These are phyloP conservation scores for Thuidium tamariscinum DNA, from an alignment of 225 moss, liverwort and hornwort species.

Conservation along the genomic window DNA sequence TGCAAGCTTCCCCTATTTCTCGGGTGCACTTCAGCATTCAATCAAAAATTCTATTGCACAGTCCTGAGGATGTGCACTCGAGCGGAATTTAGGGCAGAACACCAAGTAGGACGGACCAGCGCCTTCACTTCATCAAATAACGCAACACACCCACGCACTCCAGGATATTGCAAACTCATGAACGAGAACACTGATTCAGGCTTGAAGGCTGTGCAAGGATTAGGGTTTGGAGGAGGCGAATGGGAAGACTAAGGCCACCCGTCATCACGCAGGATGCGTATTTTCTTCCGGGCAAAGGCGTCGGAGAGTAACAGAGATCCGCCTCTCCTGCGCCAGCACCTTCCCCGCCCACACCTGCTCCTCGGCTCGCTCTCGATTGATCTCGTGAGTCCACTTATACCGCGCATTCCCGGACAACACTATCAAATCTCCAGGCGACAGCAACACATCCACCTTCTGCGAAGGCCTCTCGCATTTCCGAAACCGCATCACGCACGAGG, in stretches of 20 bases:
- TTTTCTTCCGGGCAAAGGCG: constrained; percentile 30
- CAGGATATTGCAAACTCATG: background rate
- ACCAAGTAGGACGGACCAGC: background rate
- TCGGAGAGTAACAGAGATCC: constrained; percentile 76
- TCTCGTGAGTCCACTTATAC: constrained; percentile 86
- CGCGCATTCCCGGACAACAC: constrained; percentile 45
- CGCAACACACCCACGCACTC: background rate
- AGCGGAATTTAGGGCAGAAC: background rate
- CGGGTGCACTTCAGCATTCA: background rate
- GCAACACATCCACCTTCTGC: constrained; percentile 43
- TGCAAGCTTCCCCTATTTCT: background rate
- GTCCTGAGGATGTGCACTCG: background rate
- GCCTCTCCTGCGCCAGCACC: constrained; percentile 34
- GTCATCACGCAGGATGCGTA: background rate
- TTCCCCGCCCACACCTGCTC: constrained; percentile 67
- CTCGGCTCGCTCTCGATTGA: constrained; percentile 25
- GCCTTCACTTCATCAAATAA: background rate
- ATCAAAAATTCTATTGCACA: background rate
- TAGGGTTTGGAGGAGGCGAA: background rate
- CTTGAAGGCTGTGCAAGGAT: background rate
- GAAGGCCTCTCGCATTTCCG: constrained; percentile 10
- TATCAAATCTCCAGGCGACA: constrained; percentile 69
- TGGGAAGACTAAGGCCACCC: background rate
- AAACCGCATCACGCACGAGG: constrained; percentile 83
- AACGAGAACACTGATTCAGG: background rate